These are phyloP conservation scores for Tricholoma sp. DNA, from an alignment of 768 basidiomycete species.

Conservation along the genomic window DNA sequence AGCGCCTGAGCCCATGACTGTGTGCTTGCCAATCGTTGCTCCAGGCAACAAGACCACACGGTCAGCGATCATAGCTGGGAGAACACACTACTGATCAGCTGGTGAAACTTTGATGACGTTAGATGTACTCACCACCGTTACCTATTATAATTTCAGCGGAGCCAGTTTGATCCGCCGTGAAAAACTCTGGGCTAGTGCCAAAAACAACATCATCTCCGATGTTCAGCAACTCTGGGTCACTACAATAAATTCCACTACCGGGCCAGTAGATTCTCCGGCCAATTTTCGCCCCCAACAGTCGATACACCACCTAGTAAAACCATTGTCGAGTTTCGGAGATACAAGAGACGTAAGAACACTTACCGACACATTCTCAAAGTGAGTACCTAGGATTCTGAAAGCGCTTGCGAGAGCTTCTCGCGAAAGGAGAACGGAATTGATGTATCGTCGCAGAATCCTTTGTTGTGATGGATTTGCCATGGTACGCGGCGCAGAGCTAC, in stretches of 20 bases:
- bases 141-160: constrained; percentile 34
- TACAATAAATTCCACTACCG: constrained; percentile 39
- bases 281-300: constrained; percentile 45
- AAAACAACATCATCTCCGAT: constrained; percentile 47
- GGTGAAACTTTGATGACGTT: not conserved
- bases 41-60: constrained; percentile 43
- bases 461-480: constrained; percentile 23
- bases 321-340: no score
- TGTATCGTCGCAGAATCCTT: constrained; percentile 30
- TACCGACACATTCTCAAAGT: constrained; percentile 43
- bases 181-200: constrained; percentile 41
- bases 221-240: constrained; percentile 42
- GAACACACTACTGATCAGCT: not conserved
- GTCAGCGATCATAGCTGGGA: constrained; percentile 44
- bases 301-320: constrained; percentile 27
- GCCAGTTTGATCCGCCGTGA: constrained; percentile 39
- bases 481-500: constrained; percentile 17
- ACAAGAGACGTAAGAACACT: constrained; percentile 1
- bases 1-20: constrained; percentile 46
- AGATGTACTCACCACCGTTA: constrained; percentile 25
- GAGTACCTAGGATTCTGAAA: constrained; percentile 39
- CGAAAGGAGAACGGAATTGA: constrained; percentile 29
- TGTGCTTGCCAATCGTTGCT: constrained; percentile 30
- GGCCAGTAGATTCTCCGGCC: constrained; percentile 46
- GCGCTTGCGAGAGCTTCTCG: constrained; percentile 25